Conservation (phyloP, 2,329 filamentous ascomycete species). For the Arthroderma uncinatum region DNA sequence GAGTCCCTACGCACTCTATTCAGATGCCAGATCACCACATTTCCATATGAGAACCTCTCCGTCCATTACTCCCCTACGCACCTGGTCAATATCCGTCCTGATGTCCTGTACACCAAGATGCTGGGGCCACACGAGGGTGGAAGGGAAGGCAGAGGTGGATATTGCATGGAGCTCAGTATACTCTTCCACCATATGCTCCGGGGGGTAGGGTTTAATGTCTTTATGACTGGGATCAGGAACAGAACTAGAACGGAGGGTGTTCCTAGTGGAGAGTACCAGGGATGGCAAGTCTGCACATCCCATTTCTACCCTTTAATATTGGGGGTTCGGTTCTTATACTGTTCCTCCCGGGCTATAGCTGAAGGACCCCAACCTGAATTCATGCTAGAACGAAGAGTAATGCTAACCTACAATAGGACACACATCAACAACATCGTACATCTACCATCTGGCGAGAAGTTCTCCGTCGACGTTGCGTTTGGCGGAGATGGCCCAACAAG, state of each 20-base stretch:
- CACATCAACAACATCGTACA: background rate
- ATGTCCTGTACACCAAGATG: too few relatives aligned
- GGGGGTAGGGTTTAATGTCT: background rate
- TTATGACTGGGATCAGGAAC: background rate
- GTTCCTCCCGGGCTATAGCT: too few relatives aligned
- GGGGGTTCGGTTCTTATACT: too few relatives aligned
- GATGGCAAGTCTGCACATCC: background rate
- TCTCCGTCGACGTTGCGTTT: background rate
- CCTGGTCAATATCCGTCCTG: too few relatives aligned
- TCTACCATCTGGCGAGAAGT: background rate
- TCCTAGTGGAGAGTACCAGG: background rate
- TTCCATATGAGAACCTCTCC: too few relatives aligned
- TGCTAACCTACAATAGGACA: background rate
- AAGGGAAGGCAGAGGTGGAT: background rate
- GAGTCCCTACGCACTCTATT: too few relatives aligned
- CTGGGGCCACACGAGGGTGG: too few relatives aligned
- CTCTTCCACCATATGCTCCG: background rate
- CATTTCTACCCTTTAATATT: background rate
- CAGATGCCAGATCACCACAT: too few relatives aligned
- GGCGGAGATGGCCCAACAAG: background rate
- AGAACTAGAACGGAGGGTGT: background rate
- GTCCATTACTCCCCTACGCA: too few relatives aligned
- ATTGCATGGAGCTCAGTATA: background rate
- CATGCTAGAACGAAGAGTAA: too few relatives aligned
- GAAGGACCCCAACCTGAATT: too few relatives aligned